Evolutionary conservation across 805 yeast species (phyloP).

Genomic region (Komagataella populi): DNA sequence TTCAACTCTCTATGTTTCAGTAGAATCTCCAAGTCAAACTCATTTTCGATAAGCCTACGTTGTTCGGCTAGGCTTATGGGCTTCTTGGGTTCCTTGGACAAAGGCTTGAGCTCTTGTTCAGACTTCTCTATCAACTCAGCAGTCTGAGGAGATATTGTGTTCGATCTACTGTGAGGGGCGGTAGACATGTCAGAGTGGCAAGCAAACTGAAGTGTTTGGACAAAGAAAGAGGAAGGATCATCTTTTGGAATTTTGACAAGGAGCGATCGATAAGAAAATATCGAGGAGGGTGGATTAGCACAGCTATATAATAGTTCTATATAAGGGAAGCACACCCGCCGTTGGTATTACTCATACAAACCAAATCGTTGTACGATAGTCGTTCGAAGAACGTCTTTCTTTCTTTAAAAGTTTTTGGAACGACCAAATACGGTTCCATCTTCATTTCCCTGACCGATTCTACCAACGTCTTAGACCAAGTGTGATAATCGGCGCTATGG

Average conservation of each 20-base stretch:
- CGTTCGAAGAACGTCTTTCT: background rate
- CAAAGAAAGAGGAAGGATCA: background rate
- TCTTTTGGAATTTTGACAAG: background rate
- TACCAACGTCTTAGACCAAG: background rate
- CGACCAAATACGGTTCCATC: background rate
- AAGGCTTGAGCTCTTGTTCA: background rate
- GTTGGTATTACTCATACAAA: background rate
- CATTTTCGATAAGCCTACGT: constrained; percentile 19
- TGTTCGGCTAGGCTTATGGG: background rate
- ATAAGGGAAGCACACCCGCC: background rate
- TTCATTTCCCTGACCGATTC: background rate
- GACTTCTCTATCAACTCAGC: background rate
- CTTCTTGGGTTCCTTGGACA: background rate
- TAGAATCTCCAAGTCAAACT: constrained; percentile 45
- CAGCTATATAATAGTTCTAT: background rate
- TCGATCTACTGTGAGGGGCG: background rate
- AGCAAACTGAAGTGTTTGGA: background rate
- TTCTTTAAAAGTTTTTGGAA: background rate
- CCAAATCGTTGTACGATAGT: background rate
- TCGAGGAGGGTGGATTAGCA: background rate
- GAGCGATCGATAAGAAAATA: background rate
- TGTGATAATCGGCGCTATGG: background rate
- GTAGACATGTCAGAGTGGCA: background rate
- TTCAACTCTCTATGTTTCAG: constrained; percentile 44
- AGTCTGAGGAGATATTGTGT: background rate